Base-by-base conservation (phyloP, 352 stramenopile species). In the Phytophthora brassicae region DNA sequence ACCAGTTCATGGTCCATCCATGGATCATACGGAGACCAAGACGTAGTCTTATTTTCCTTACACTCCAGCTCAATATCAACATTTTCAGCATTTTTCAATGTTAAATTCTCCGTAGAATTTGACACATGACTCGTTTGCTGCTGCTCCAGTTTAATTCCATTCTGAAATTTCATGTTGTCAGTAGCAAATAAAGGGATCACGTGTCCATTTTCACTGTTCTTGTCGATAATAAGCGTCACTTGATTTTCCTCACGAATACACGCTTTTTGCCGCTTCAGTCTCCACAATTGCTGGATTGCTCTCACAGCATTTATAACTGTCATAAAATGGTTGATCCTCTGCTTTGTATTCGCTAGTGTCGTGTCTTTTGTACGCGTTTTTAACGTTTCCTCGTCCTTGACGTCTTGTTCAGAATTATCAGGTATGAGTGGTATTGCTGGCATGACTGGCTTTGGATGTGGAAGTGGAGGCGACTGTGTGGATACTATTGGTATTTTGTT, bases 1-100 rank as follows among this genome's bases (percentile, higher is more conserved):
- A 65, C 51, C 52, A 72, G 79, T 16, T 84, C 77, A 2, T 83
- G 72, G 24, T 87, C 75, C 8, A 51, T 56, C 77, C 77, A 87
- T 29, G 71, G 62, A 8, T 53, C 8, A 26, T 35, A 46, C 13
- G 29, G 46, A 36, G 33, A 19, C 19, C 22, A 24, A 20, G 26
- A 52, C 28, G 13, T 4, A 42, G 0, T 8, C 11, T 23, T 28
- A 41, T 39, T 20, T 35, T 16, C 24, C 7, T 41, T 6, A 56
- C 38, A 23, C 17, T 44, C 17, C 19, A 26, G 17, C 6, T 22
- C 8, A 8, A n/a, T 11, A 7, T 4, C 8, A 9, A 7, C n/a
- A 12, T 2, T 9, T 26, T 45, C 8, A 23, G 13, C 39, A 16
- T 6, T 4, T 6, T 7, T n/a, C 20, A 45, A 22, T n/a, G 19